Percentiles rank a stretch among this genome's conserved stretches.
phyloP scores from a whole-genome alignment of 2,329 filamentous ascomycete species.

The Geoglossum cookeanum region DNA sequence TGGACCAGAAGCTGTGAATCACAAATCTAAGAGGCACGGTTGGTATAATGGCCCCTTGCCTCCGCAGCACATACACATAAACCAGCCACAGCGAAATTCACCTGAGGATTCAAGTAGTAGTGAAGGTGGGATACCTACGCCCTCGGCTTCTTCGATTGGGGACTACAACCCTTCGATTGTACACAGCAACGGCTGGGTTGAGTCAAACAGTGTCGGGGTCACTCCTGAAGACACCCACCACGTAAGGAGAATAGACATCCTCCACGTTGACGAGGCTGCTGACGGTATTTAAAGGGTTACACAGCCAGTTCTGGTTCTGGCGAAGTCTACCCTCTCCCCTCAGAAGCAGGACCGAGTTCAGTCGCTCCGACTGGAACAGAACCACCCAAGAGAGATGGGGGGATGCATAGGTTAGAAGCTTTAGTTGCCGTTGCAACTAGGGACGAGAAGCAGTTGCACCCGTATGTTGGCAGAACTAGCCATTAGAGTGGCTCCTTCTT shows the following conservation, averaged over 20 bases:
- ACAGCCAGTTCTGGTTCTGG: background rate
- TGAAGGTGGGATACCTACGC: slow-evolving; percentile 31
- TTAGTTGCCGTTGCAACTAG: slow-evolving; percentile 28
- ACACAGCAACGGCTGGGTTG: slow-evolving; percentile 29
- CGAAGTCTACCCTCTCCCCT: slow-evolving; percentile 37
- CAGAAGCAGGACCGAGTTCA: slow-evolving; percentile 28
- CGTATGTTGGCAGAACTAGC: background rate
- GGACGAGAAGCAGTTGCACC: slow-evolving; percentile 14
- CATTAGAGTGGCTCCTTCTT: background rate
- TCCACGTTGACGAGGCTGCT: slow-evolving; percentile 13
- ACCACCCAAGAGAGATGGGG: slow-evolving; percentile 18
- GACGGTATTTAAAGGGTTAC: slow-evolving; percentile 6
- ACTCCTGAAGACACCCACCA: slow-evolving; percentile 21
- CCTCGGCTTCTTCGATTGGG: slow-evolving; percentile 27
- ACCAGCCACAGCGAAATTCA: slow-evolving; percentile 27
- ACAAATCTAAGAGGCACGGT: slow-evolving; percentile 45
- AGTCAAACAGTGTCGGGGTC: slow-evolving; percentile 21
- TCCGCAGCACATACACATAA: slow-evolving; percentile 11
- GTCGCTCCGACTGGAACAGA: slow-evolving; percentile 16
- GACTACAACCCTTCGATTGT: slow-evolving; percentile 34
- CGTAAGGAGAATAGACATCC: slow-evolving; percentile 17
- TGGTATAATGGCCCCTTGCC: slow-evolving; percentile 47
- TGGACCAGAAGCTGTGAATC: slow-evolving; percentile 28
- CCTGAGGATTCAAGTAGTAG: slow-evolving; percentile 36
- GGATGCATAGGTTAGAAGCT: slow-evolving; percentile 19